Conservation (phyloP, 2,329 filamentous ascomycete genomes). For the Talaromyces sp. region DNA sequence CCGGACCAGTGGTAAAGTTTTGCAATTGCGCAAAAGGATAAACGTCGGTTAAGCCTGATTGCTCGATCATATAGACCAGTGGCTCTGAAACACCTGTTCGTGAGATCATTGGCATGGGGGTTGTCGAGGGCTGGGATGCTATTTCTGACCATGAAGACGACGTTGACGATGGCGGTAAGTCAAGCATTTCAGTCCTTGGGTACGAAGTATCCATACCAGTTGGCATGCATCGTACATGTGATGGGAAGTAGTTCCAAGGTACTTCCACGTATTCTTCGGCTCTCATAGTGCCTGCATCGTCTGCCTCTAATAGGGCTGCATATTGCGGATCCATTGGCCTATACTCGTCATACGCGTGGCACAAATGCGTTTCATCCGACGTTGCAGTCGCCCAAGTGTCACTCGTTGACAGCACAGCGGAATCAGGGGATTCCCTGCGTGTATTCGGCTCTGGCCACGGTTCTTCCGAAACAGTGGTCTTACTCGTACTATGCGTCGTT, state of each 20-base stretch:
- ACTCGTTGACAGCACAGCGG: constrained; percentile 24
- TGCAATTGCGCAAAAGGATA: not conserved
- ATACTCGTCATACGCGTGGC: not conserved
- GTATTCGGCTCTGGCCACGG: constrained; percentile 16
- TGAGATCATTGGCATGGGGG: not conserved
- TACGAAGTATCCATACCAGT: not conserved
- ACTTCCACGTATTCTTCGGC: not conserved
- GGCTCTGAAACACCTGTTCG: not conserved
- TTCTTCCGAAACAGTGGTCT: constrained; percentile 27
- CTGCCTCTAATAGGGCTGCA: not conserved
- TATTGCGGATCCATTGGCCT: not conserved
- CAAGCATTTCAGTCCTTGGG: not conserved
- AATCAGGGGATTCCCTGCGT: constrained; percentile 12
- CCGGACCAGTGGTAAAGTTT: not conserved
- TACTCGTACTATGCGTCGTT: constrained; percentile 34
- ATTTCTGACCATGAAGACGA: not conserved
- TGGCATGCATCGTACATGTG: not conserved
- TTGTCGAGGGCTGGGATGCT: not conserved
- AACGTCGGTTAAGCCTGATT: not conserved
- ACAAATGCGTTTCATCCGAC: constrained; percentile 7
- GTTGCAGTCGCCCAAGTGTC: constrained; percentile 25
- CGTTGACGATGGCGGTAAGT: not conserved
- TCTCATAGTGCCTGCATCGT: not conserved
- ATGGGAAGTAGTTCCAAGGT: constrained; percentile 1
- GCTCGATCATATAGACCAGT: not conserved